Conservation (phyloP, 305 asterid genomes). For the Euphrasia arctica region DNA sequence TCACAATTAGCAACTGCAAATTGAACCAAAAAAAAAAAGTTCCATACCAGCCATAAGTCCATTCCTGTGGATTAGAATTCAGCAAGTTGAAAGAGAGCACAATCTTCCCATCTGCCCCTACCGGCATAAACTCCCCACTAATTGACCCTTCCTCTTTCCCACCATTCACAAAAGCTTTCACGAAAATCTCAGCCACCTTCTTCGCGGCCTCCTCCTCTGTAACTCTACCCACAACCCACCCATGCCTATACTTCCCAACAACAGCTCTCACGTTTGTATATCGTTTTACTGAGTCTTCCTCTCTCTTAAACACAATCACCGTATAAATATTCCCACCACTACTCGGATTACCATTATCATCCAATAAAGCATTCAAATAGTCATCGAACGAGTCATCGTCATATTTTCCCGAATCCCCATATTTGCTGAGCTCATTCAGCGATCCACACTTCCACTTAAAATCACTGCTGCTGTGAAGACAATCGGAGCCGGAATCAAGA, state of each 20-base stretch:
- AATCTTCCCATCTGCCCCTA: conserved; percentile 85
- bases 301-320: conserved; percentile 56
- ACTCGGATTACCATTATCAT: conserved; percentile 29
- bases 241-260: conserved; percentile 85
- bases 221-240: conserved; percentile 73
- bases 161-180: conserved; percentile 72
- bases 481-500: conserved; percentile 46
- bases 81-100: conserved; percentile 91
- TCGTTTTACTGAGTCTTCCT: conserved; percentile 24
- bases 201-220: conserved; percentile 50
- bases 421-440: conserved; percentile 37
- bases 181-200: conserved; percentile 71
- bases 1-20: not conserved
- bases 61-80: conserved; percentile 76
- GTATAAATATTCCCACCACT: conserved; percentile 51
- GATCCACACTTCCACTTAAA: conserved; percentile 59
- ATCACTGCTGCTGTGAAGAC: conserved; percentile 30
- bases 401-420: conserved; percentile 28
- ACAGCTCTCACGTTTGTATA: conserved; percentile 46
- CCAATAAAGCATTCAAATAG: conserved; percentile 45
- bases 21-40: not conserved
- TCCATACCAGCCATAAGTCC: conserved; percentile 76
- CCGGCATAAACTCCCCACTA: conserved; percentile 89
- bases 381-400: conserved; percentile 60
- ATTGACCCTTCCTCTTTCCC: conserved; percentile 79